phyloP scores from a whole-genome alignment of 805 yeast genomes.

The Starmerella vaccinii region DNA sequence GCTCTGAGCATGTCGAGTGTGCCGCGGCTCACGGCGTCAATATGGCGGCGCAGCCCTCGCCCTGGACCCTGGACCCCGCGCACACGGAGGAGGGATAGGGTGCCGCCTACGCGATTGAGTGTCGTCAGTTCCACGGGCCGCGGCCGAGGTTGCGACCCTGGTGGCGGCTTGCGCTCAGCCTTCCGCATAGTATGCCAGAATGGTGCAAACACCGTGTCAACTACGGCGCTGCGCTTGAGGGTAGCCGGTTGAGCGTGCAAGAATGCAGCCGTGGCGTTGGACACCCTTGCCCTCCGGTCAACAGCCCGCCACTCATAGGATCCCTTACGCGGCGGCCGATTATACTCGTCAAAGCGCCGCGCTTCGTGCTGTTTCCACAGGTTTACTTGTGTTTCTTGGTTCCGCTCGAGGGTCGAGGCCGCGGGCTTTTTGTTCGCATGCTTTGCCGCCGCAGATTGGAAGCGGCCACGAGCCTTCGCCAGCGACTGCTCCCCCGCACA shows the following conservation, averaged over 20 bases:
- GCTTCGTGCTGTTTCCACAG: conserved; percentile 19
- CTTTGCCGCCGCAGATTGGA: background rate
- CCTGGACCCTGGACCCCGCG: conserved; percentile 16
- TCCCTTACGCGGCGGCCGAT: conserved; percentile 16
- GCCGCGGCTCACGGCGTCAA: conserved; percentile 12
- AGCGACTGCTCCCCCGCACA: conserved; percentile 5
- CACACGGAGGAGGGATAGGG: conserved; percentile 17
- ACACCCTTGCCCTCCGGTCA: conserved; percentile 10
- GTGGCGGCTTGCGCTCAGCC: background rate
- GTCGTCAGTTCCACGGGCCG: conserved; percentile 13
- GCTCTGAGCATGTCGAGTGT: background rate
- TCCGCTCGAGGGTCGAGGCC: background rate
- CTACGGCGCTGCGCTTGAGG: background rate
- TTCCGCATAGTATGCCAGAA: conserved; percentile 1
- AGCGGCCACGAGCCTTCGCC: background rate
- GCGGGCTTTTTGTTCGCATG: background rate
- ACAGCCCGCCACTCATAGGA: background rate
- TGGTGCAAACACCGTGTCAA: conserved; percentile 23
- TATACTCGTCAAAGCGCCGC: conserved; percentile 22
- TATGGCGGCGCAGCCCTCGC: conserved; percentile 17
- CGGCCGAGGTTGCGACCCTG: conserved; percentile 14
- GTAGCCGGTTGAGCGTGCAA: background rate
- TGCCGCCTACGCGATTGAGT: conserved; percentile 18
- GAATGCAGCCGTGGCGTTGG: conserved; percentile 2
- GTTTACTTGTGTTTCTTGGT: conserved; percentile 8